Percentiles rank a stretch among this genome's conserved stretches.
These are phyloP conservation scores for Penicillium italicum DNA, from an alignment of 2,329 filamentous ascomycete genomes.

Conservation along the genomic window DNA sequence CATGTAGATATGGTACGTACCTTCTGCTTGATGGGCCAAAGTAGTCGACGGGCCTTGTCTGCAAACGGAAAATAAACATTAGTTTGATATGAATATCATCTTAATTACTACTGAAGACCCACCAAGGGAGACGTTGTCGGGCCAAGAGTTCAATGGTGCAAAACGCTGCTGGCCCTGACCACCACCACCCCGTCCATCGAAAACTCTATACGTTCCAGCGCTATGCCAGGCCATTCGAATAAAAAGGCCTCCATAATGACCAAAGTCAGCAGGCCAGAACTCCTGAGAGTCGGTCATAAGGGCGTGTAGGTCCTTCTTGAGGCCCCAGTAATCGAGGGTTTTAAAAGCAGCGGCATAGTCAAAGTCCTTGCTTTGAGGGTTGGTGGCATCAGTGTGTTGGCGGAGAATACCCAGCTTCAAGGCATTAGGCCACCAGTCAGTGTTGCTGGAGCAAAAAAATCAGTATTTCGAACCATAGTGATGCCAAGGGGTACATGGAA, in stretches of 20 bases:
- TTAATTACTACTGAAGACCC: background rate
- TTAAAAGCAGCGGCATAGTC: slow-evolving; percentile 72
- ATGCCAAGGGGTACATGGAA: background rate
- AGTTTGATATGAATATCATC: background rate
- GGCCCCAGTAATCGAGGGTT: slow-evolving; percentile 63
- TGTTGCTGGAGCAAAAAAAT: slow-evolving; percentile 45
- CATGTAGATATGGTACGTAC: background rate
- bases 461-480: background rate
- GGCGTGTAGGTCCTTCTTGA: slow-evolving; percentile 70
- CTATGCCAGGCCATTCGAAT: slow-evolving; percentile 80
- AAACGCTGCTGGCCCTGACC: slow-evolving; percentile 75
- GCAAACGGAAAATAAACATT: background rate
- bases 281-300: slow-evolving; percentile 76
- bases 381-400: slow-evolving; percentile 62
- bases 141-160: slow-evolving; percentile 77
- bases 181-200: slow-evolving; percentile 70
- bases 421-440: slow-evolving; percentile 71
- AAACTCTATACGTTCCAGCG: slow-evolving; percentile 72
- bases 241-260: slow-evolving; percentile 76
- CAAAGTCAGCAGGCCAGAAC: slow-evolving; percentile 79
- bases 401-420: slow-evolving; percentile 69
- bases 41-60: slow-evolving; percentile 74
- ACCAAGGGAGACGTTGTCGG: slow-evolving; percentile 66
- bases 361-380: slow-evolving; percentile 64
- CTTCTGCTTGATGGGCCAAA: slow-evolving; percentile 81